These are phyloP conservation scores for Globisporangium barbulae DNA, from an alignment of 352 stramenopile species.

Conservation along the genomic window DNA sequence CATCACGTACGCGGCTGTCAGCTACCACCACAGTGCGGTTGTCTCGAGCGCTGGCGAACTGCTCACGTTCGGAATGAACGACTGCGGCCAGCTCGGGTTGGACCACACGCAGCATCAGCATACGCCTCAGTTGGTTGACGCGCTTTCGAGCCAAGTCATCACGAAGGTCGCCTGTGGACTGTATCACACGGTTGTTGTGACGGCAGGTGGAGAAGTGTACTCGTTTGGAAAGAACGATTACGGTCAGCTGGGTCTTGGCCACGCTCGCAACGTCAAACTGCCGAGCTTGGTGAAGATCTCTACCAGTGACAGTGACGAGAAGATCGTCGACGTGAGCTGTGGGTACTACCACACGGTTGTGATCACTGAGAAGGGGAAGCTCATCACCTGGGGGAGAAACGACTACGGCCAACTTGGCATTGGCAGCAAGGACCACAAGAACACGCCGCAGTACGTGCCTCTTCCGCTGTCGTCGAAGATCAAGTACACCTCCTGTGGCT, in stretches of 20 bases:
- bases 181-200: slow-evolving; percentile 76
- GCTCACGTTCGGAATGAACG: slow-evolving; percentile 88
- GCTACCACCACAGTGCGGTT: slow-evolving; percentile 85
- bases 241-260: slow-evolving; percentile 76
- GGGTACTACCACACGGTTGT: slow-evolving; percentile 85
- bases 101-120: slow-evolving; percentile 85
- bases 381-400: slow-evolving; percentile 84
- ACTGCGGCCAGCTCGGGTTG: slow-evolving; percentile 80
- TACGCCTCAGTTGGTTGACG: slow-evolving; percentile 73
- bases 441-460: slow-evolving; percentile 69
- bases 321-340: slow-evolving; percentile 71
- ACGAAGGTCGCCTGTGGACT: slow-evolving; percentile 72
- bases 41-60: slow-evolving; percentile 73
- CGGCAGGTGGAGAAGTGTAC: slow-evolving; percentile 72
- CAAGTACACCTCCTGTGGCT: slow-evolving; percentile 72
- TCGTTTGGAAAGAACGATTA: slow-evolving; percentile 88
- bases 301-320: slow-evolving; percentile 67
- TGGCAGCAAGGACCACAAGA: slow-evolving; percentile 88
- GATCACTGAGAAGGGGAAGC: slow-evolving; percentile 77
- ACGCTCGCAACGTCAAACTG: slow-evolving; percentile 75
- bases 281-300: slow-evolving; percentile 65
- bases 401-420: slow-evolving; percentile 87
- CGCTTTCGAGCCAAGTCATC: slow-evolving; percentile 67
- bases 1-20: slow-evolving; percentile 71
- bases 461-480: slow-evolving; percentile 80